phyloP scores from a whole-genome alignment of 1,284 basidiomycete genomes.

The Sporisorium scitamineum region DNA sequence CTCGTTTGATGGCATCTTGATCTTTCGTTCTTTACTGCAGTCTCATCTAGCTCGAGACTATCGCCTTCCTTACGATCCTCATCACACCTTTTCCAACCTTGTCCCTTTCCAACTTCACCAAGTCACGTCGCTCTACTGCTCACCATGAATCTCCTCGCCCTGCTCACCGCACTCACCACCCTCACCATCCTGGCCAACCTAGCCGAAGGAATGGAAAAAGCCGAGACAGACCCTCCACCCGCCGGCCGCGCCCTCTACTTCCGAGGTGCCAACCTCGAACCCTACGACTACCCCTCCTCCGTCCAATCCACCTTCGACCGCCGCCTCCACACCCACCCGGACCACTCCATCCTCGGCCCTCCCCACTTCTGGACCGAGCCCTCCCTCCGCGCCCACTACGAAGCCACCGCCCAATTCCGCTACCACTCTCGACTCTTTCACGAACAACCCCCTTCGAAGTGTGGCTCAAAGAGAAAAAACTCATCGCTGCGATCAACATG shows the following conservation, averaged over 20 bases:
- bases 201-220: too few relatives aligned
- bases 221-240: not conserved
- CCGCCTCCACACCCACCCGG: not conserved
- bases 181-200: not conserved
- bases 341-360: constrained; percentile 16
- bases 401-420: constrained; percentile 2
- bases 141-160: not conserved
- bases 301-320: constrained; percentile 2
- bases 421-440: constrained; percentile 17
- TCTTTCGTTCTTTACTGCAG: not conserved
- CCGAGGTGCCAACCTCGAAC: constrained; percentile 15
- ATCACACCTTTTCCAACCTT: not conserved
- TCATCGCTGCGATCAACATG: constrained; percentile 28
- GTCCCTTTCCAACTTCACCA: not conserved
- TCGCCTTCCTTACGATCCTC: not conserved
- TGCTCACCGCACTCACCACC: not conserved
- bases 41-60: not conserved
- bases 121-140: not conserved
- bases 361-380: constrained; percentile 27
- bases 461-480: constrained; percentile 39
- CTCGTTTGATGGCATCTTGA: not conserved
- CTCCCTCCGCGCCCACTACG: constrained; percentile 19
- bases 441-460: constrained; percentile 18
- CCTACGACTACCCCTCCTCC: constrained; percentile 21
- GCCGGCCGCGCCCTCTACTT: constrained; percentile 29